Evolutionary conservation across 306 rosid genomes (phyloP).

Genomic region (Betula pendula): DNA sequence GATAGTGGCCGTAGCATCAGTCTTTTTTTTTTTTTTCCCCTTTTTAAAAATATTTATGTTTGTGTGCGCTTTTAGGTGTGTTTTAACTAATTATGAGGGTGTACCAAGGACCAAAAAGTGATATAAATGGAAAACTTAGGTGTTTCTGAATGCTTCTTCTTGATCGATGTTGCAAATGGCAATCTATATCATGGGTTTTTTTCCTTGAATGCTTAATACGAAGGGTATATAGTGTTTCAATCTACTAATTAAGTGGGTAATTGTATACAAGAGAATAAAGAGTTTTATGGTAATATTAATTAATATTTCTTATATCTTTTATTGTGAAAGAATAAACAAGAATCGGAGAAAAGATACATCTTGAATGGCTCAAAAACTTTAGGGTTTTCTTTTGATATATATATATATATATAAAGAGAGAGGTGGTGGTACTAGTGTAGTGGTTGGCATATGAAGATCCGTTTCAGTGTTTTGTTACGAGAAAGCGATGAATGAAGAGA

Average conservation of each 20-base stretch:
- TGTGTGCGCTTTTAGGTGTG: slow-evolving; percentile 48
- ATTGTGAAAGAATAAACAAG: slow-evolving; percentile 8
- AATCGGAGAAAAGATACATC: slow-evolving; percentile 22
- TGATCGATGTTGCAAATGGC: slow-evolving; percentile 12
- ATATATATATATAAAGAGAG: background rate
- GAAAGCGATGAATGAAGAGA: slow-evolving; percentile 46
- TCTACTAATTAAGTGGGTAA: background rate
- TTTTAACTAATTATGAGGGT: slow-evolving; percentile 38
- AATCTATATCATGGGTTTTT: background rate
- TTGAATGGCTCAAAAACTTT: slow-evolving; percentile 36
- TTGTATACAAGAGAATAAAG: no score
- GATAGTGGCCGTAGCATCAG: slow-evolving; percentile 38
- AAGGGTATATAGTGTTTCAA: no score
- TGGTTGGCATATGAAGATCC: slow-evolving; percentile 43
- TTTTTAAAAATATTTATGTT: background rate
- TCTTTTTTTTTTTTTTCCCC: background rate
- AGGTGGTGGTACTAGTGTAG: slow-evolving; percentile 29
- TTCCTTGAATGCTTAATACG: no score
- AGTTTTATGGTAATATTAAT: no score
- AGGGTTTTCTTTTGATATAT: slow-evolving; percentile 4
- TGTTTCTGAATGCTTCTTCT: slow-evolving; percentile 27
- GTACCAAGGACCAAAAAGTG: slow-evolving; percentile 34
- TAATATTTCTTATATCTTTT: no score
- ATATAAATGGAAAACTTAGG: slow-evolving; percentile 27
- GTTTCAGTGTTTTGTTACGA: slow-evolving; percentile 41